Percentiles rank a stretch among this genome's conserved stretches.
These are phyloP conservation scores for Akanthomyces lecanii DNA, from an alignment of 2,329 filamentous ascomycete species.

Conservation along the genomic window DNA sequence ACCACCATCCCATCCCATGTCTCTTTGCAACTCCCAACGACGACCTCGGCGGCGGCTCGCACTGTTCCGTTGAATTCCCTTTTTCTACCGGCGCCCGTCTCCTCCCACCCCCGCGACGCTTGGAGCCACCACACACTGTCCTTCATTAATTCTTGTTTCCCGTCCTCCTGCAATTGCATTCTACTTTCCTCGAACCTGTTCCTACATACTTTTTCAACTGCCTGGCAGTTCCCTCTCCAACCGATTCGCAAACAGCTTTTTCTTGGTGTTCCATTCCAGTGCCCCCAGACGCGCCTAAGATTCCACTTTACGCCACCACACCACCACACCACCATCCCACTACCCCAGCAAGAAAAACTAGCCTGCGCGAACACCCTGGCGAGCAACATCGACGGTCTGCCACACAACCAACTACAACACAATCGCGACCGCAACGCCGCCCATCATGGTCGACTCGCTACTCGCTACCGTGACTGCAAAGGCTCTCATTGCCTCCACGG, in stretches of 20 bases:
- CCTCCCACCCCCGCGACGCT: conserved; percentile 3
- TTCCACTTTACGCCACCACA: conserved; percentile 15
- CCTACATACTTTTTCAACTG: background rate
- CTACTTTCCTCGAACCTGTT: background rate
- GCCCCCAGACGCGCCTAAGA: conserved; percentile 10
- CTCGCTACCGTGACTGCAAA: conserved; percentile 29
- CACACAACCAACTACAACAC: background rate
- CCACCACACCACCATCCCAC: conserved; percentile 11
- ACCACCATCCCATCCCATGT: background rate
- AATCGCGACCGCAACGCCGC: background rate
- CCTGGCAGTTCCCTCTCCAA: background rate
- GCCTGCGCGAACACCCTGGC: background rate
- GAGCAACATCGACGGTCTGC: background rate
- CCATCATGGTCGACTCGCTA: conserved; percentile 31
- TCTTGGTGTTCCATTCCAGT: conserved; percentile 1
- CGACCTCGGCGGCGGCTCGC: conserved; percentile 16
- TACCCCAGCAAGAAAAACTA: conserved; percentile 1
- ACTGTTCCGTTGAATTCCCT: conserved; percentile 16
- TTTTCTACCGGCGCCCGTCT: conserved; percentile 7
- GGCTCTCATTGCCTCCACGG: conserved; percentile 36
- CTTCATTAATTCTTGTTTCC: conserved; percentile 2
- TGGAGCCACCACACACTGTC: background rate
- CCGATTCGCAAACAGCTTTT: background rate
- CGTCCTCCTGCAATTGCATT: background rate
- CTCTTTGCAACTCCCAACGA: background rate